These are phyloP conservation scores for Cyclotella atomus DNA, from an alignment of 108 stramenopile species.

Conservation along the genomic window DNA sequence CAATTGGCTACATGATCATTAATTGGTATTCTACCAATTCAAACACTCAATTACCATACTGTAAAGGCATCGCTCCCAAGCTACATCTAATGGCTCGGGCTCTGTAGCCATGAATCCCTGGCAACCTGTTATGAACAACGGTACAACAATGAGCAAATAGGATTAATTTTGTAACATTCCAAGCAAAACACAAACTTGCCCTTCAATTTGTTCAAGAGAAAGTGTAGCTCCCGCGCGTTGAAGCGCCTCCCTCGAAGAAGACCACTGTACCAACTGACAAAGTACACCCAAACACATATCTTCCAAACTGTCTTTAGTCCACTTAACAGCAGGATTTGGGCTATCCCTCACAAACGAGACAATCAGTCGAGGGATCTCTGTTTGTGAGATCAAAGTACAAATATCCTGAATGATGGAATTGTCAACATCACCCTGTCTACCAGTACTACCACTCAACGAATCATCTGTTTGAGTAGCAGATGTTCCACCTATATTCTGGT, in stretches of 20 bases:
- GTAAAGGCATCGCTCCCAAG: constrained; percentile 41
- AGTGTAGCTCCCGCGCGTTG: constrained; percentile 15
- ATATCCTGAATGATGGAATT: constrained; percentile 26
- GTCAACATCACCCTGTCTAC: constrained; percentile 23
- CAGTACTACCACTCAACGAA: constrained; percentile 14
- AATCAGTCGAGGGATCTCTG: constrained; percentile 27
- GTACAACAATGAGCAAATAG: not conserved
- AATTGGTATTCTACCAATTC: too few relatives aligned
- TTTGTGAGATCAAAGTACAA: constrained; percentile 28
- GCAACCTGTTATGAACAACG: constrained; percentile 2
- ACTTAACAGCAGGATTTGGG: constrained; percentile 22
- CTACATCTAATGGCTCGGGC: constrained; percentile 49
- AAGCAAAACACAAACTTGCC: not conserved
- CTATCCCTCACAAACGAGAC: constrained; percentile 19
- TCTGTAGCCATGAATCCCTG: constrained; percentile 55
- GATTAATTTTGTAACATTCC: too few relatives aligned
- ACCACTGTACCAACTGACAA: constrained; percentile 46
- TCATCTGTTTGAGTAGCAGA: too few relatives aligned
- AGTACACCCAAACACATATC: constrained; percentile 34
- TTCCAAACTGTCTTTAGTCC: constrained; percentile 44
- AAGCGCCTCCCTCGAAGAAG: constrained; percentile 26
- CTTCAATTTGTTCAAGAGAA: constrained; percentile 30
- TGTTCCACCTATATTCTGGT: not conserved
- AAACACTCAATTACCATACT: too few relatives aligned
- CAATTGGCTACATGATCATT: too few relatives aligned